Base-by-base conservation (phyloP, 1,284 basidiomycete genomes). In the Fomes fomentarius region DNA sequence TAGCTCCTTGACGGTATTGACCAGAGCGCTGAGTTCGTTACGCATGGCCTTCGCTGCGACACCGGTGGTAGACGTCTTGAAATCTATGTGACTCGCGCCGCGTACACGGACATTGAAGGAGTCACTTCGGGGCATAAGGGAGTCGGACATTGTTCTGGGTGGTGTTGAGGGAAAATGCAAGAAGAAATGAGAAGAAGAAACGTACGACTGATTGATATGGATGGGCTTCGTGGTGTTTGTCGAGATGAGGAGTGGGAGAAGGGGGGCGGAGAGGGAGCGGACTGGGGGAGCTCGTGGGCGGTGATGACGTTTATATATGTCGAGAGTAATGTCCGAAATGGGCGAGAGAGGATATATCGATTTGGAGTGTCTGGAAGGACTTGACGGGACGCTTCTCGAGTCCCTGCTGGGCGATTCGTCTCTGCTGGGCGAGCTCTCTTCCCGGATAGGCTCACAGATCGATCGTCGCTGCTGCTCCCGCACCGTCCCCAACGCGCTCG, bases 31-130 rank as follows among this genome's bases (percentile, higher is more conserved):
- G 76, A 99, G 89, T 81, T 99, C 96, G 71, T 98, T 98, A 79
- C 94, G 89, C 97, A 98, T 98, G 56, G 95, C 84, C 80, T 98
- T 98, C 65, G 95, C 94, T 35, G 95, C 91, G 66, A 99, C 92
- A 65, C 96, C 96, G 44, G 96, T 98, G 53, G 96, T 97, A 63
- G 96, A 96, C 37, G 94, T 96, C 82, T 97, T 96, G 87, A 98
- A 98, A 79, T 98, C 74, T 76, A 89, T 84, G 72, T 90, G 84
- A 65, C 80, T 81, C 56, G 81, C 80, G 62, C 89, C 85, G 59
- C 87, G 81, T 55, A 81, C 79, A 63, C 87, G 83, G 69, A 82
- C 77, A 63, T 79, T 83, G 80, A 85, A 77, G 57, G 83, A 79
- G 59, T 87, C 84, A 66, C 72, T 73, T 62, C 81, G 77, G 55